A percentile compares a stretch with the other conserved stretches of the same genome.
Evolutionary conservation across 192 early-diverging fungal genomes (phyloP).

Genomic region (Coemansia sp.): DNA sequence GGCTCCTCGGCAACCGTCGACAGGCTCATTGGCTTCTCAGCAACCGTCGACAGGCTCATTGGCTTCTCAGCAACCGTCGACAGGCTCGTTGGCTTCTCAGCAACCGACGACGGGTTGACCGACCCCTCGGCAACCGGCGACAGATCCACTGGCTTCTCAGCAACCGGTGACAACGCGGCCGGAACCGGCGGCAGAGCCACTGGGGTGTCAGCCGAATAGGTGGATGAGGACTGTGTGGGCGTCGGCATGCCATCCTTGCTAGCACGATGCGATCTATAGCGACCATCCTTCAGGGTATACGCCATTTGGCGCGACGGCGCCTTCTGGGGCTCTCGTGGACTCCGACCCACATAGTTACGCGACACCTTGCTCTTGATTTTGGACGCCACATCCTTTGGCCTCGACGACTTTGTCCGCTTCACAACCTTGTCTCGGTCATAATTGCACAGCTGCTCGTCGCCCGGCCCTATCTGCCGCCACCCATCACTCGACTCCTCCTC

Average conservation of each 20-base stretch:
- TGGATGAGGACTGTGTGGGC: not conserved
- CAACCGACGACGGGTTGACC: not conserved
- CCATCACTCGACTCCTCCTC: too few species aligned
- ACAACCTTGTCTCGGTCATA: too few species aligned
- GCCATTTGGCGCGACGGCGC: slow-evolving; percentile 5
- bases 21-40: not conserved
- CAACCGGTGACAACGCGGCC: too few species aligned
- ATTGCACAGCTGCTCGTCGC: too few species aligned
- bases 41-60: too few species aligned
- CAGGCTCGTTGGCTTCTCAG: too few species aligned
- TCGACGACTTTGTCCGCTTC: not conserved
- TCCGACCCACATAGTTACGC: slow-evolving; percentile 15
- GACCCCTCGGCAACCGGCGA: too few species aligned
- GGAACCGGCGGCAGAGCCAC: too few species aligned
- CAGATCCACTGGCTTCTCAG: too few species aligned
- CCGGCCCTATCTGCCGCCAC: not conserved
- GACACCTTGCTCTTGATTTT: slow-evolving; percentile 35
- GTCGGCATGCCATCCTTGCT: not conserved
- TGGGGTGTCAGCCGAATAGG: too few species aligned
- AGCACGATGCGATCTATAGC: slow-evolving; percentile 22
- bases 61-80: too few species aligned
- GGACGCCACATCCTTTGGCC: slow-evolving; percentile 12
- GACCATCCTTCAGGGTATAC: slow-evolving; percentile 40
- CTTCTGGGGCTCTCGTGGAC: slow-evolving; percentile 14
- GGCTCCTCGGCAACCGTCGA: not conserved